These are phyloP conservation scores for Podospora sp. DNA, from an alignment of 495 filamentous ascomycete species.

Conservation along the genomic window DNA sequence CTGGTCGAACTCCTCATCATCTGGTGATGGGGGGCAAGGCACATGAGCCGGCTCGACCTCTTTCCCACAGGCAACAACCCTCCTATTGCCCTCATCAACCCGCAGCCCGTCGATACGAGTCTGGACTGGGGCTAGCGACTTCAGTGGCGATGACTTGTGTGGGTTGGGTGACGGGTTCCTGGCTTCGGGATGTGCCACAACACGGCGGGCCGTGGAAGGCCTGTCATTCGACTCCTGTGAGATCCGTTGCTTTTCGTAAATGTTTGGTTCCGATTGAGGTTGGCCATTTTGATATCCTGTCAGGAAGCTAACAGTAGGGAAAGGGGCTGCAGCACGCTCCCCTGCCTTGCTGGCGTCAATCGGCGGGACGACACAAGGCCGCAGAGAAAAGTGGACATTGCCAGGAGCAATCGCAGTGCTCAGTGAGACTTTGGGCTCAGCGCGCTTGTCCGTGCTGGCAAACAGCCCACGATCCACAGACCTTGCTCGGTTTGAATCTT, in stretches of 20 bases:
- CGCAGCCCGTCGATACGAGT: neutral
- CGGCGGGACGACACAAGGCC: conserved; percentile 21
- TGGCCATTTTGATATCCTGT: conserved; percentile 44
- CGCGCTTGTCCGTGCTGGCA: conserved; percentile 60
- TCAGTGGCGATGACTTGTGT: conserved; percentile 34
- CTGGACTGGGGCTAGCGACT: conserved; percentile 28
- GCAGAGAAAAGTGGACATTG: conserved; percentile 55
- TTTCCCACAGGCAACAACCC: conserved; percentile 11
- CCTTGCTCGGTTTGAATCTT: conserved; percentile 50
- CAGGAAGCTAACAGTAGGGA: conserved; percentile 39
- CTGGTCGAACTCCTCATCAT: conserved; percentile 44
- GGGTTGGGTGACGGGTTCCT: conserved; percentile 29
- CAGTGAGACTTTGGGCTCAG: conserved; percentile 64
- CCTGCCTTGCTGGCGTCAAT: neutral
- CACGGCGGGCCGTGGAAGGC: conserved; percentile 45
- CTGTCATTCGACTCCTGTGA: conserved; percentile 39
- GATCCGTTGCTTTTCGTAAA: conserved; percentile 42
- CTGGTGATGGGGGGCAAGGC: conserved; percentile 53
- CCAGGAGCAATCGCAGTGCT: conserved; percentile 66
- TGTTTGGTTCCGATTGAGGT: conserved; percentile 51
- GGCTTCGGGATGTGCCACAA: conserved; percentile 38
- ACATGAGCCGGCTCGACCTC: conserved; percentile 30
- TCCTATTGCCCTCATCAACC: conserved; percentile 23
- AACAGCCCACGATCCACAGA: conserved; percentile 61
- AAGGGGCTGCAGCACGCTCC: conserved; percentile 33